phyloP scores from a whole-genome alignment of 352 stramenopile species.

The Pythium pyrilobum region DNA sequence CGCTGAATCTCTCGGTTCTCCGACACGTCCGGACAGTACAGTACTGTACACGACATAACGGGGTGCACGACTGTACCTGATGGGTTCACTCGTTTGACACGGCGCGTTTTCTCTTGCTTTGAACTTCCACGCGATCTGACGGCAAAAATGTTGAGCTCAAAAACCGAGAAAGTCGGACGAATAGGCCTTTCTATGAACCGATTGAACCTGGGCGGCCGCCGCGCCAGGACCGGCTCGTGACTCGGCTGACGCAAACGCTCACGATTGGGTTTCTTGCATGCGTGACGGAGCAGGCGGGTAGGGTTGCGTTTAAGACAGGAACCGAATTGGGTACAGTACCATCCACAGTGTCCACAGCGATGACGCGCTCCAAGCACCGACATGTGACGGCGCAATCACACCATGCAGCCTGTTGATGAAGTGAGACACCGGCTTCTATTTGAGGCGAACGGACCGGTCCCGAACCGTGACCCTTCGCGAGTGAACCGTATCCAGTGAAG shows the following conservation, averaged over 20 bases:
- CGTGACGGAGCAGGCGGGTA: constrained; percentile 16
- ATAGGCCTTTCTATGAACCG: not conserved
- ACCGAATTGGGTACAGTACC: not conserved
- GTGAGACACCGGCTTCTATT: not conserved
- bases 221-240: constrained; percentile 4
- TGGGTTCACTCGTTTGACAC: constrained; percentile 18
- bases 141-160: no score
- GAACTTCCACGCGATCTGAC: not conserved
- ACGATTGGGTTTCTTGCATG: not conserved
- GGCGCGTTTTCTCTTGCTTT: not conserved
- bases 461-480: constrained; percentile 3
- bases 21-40: no score
- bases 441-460: not conserved
- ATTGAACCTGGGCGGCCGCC: constrained; percentile 6
- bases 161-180: constrained; percentile 6
- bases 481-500: constrained; percentile 10
- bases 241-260: not conserved
- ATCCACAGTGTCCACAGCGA: constrained; percentile 5
- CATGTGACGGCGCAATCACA: constrained; percentile 3
- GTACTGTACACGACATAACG: no score
- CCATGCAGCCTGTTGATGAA: not conserved
- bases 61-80: no score
- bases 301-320: constrained; percentile 2
- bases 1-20: no score
- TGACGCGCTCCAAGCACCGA: constrained; percentile 7